Evolutionary conservation across 257 asterid species (phyloP).

Genomic region (Craterostigma plantagineum): DNA sequence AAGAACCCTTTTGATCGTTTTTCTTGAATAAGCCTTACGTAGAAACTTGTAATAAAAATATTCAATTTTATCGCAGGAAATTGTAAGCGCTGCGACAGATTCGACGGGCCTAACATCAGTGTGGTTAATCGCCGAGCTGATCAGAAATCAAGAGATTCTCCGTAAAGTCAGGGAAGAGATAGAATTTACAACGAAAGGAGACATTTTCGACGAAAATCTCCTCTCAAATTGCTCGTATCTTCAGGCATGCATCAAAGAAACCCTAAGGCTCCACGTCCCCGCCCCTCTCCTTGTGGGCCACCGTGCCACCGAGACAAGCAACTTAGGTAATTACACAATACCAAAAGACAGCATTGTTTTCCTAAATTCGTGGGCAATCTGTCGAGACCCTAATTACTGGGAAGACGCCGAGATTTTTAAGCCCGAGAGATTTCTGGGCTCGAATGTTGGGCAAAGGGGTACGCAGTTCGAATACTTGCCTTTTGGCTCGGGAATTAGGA

Average conservation of each 20-base stretch:
- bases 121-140: no score
- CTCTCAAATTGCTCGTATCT: neutral
- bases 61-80: no score
- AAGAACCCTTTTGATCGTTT: no score
- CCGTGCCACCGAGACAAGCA: conserved; percentile 5
- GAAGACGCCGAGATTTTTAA: conserved; percentile 3
- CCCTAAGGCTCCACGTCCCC: conserved; percentile 6
- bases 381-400: conserved; percentile 1
- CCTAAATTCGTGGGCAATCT: conserved; percentile 10
- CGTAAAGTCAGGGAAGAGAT: no score
- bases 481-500: conserved; percentile 5
- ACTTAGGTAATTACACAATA: neutral
- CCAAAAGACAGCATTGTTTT: conserved; percentile 7
- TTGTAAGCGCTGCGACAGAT: no score
- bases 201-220: no score
- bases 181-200: no score
- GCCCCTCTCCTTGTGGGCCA: neutral
- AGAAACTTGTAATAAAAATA: no score
- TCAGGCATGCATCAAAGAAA: conserved; percentile 11
- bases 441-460: conserved; percentile 1
- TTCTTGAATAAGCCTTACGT: no score
- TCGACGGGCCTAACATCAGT: no score
- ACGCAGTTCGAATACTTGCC: conserved; percentile 4
- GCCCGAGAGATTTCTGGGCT: conserved; percentile 7
- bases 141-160: no score